Conservation (phyloP, 768 basidiomycete genomes). For the Cytidiella melzeri region DNA sequence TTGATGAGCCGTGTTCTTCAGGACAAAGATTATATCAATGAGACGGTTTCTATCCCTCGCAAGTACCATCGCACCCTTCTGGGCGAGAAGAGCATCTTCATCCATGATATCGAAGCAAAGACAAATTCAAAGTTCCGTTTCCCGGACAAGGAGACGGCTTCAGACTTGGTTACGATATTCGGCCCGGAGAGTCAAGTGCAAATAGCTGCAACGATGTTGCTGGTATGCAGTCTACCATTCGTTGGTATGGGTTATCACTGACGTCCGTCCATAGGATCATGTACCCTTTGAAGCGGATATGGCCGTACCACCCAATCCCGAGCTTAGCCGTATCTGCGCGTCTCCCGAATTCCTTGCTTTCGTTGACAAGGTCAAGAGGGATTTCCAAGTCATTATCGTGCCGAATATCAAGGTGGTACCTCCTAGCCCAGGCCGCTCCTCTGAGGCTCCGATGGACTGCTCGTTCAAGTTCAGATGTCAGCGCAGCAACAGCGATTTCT, state of each 20-base stretch:
- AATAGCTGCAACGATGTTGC: conserved; percentile 92
- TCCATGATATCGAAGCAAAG: conserved; percentile 94
- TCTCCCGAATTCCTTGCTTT: conserved; percentile 84
- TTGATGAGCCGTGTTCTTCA: conserved; percentile 24
- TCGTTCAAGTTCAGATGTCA: conserved; percentile 97
- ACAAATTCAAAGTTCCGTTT: conserved; percentile 91
- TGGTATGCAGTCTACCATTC: conserved; percentile 49
- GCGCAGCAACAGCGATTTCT: conserved; percentile 89
- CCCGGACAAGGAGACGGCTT: conserved; percentile 91
- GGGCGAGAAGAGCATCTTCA: conserved; percentile 95
- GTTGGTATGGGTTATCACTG: neutral
- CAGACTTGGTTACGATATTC: conserved; percentile 92
- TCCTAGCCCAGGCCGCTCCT: conserved; percentile 42
- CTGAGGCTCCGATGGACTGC: conserved; percentile 63
- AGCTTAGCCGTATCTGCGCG: conserved; percentile 67
- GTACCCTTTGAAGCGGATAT: conserved; percentile 96
- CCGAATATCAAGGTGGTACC: conserved; percentile 61
- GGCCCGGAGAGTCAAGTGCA: conserved; percentile 96
- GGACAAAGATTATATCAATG: conserved; percentile 97
- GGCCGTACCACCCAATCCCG: conserved; percentile 78
- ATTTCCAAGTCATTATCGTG: conserved; percentile 85
- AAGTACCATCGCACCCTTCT: conserved; percentile 92
- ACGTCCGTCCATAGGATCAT: conserved; percentile 60
- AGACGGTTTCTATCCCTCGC: conserved; percentile 89
- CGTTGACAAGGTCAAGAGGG: conserved; percentile 86